phyloP scores from a whole-genome alignment of 2,329 filamentous ascomycete species.

The Botryotinia convoluta region DNA sequence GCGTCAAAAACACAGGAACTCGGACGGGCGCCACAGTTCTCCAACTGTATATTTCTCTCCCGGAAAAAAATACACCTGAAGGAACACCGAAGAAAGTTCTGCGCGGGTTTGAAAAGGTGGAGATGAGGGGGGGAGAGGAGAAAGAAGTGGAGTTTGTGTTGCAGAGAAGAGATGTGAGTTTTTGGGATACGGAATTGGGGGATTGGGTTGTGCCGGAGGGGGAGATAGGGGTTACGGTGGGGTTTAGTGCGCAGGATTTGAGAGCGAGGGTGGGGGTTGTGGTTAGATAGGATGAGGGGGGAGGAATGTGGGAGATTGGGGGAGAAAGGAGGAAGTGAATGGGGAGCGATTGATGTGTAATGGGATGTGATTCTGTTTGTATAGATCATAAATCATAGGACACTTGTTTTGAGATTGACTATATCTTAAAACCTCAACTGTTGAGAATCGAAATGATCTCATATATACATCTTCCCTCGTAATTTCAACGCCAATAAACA shows the following conservation, averaged over 20 bases:
- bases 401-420: neutral
- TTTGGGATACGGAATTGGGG: constrained; percentile 74
- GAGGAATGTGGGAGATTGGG: too few species aligned
- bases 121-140: constrained; percentile 63
- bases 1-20: constrained; percentile 51
- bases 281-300: neutral
- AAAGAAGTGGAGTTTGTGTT: constrained; percentile 64
- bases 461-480: neutral
- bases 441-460: neutral
- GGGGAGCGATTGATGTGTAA: neutral
- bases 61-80: neutral
- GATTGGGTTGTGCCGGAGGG: constrained; percentile 62
- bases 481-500: neutral
- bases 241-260: constrained; percentile 28
- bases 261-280: neutral
- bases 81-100: constrained; percentile 53
- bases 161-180: constrained; percentile 76
- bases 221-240: constrained; percentile 26
- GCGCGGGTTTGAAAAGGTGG: constrained; percentile 74
- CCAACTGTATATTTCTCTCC: constrained; percentile 38
- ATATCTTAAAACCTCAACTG: neutral
- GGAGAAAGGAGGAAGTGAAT: neutral
- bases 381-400: neutral
- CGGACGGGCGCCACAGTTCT: constrained; percentile 34
- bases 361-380: neutral